phyloP scores from a whole-genome alignment of 1,284 basidiomycete species.

The Athelia psychrophila region DNA sequence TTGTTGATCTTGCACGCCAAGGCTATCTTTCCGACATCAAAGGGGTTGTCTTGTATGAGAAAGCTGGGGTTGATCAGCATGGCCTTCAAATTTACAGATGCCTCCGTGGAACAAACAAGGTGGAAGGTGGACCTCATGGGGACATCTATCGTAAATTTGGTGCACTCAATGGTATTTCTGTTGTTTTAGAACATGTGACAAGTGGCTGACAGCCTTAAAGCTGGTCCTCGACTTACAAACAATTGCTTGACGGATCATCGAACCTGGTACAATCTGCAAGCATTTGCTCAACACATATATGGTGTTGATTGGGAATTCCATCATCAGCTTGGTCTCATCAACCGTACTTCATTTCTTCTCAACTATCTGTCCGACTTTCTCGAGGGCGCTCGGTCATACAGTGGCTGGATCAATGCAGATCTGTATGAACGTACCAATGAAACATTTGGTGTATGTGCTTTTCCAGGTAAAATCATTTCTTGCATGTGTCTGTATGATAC shows the following conservation, averaged over 20 bases:
- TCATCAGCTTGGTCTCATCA: slow-evolving; percentile 10
- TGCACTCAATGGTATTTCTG: slow-evolving; percentile 13
- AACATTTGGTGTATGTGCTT: slow-evolving; percentile 16
- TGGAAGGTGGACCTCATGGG: slow-evolving; percentile 21
- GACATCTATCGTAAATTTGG: slow-evolving; percentile 23
- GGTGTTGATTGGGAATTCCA: background rate
- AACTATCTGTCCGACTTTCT: slow-evolving; percentile 20
- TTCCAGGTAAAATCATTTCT: slow-evolving; percentile 16
- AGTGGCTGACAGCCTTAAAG: slow-evolving; percentile 12
- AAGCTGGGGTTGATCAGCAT: slow-evolving; percentile 9
- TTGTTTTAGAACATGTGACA: background rate
- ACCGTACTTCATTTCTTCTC: slow-evolving; percentile 18
- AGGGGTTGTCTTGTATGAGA: slow-evolving; percentile 15
- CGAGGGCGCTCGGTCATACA: slow-evolving; percentile 15
- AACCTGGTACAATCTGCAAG: slow-evolving; percentile 19
- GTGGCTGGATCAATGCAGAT: slow-evolving; percentile 20
- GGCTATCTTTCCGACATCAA: slow-evolving; percentile 18
- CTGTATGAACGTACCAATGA: slow-evolving; percentile 17
- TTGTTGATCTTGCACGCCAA: slow-evolving; percentile 15
- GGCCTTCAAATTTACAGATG: slow-evolving; percentile 11
- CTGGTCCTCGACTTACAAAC: slow-evolving; percentile 15
- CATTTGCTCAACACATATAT: slow-evolving; percentile 10
- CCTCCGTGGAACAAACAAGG: slow-evolving; percentile 16
- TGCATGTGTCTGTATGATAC: background rate
- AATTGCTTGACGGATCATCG: slow-evolving; percentile 21